These are phyloP conservation scores for Hydrangea macrophylla DNA, from an alignment of 148 eudicot species.

Conservation along the genomic window DNA sequence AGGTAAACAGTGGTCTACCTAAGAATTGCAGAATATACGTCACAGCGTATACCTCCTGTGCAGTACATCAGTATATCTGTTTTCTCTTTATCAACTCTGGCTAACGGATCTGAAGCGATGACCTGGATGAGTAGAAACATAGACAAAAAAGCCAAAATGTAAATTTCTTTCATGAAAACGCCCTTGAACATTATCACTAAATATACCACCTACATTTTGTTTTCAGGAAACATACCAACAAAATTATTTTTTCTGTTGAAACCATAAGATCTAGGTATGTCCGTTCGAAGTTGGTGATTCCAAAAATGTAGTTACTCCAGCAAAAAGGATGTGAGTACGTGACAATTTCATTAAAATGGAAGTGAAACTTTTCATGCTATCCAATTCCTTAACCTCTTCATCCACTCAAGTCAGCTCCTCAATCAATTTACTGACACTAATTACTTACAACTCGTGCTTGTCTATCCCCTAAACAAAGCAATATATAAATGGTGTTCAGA, in stretches of 20 bases:
- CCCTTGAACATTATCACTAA: not conserved
- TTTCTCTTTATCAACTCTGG: constrained; percentile 66
- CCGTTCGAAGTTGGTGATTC: not conserved
- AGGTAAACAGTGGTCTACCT: constrained; percentile 35
- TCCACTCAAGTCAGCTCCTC: too few relatives aligned
- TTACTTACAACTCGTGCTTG: too few relatives aligned
- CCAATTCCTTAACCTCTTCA: too few relatives aligned
- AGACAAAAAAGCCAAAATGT: not conserved
- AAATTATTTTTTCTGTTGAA: not conserved
- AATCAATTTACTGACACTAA: too few relatives aligned
- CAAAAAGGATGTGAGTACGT: too few relatives aligned
- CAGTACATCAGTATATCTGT: constrained; percentile 93
- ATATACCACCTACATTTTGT: not conserved
- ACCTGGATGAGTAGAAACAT: constrained; percentile 35
- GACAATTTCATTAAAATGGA: too few relatives aligned
- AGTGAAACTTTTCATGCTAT: too few relatives aligned
- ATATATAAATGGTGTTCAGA: too few relatives aligned
- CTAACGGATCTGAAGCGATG: constrained; percentile 73
- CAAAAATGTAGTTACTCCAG: not conserved
- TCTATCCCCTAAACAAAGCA: too few relatives aligned
- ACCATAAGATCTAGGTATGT: not conserved
- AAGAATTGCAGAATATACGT: constrained; percentile 88
- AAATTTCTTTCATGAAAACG: not conserved
- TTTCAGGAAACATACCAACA: not conserved
- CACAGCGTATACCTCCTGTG: constrained; percentile 97